phyloP scores from a whole-genome alignment of 1,284 basidiomycete species.

The Trametes hirsuta region DNA sequence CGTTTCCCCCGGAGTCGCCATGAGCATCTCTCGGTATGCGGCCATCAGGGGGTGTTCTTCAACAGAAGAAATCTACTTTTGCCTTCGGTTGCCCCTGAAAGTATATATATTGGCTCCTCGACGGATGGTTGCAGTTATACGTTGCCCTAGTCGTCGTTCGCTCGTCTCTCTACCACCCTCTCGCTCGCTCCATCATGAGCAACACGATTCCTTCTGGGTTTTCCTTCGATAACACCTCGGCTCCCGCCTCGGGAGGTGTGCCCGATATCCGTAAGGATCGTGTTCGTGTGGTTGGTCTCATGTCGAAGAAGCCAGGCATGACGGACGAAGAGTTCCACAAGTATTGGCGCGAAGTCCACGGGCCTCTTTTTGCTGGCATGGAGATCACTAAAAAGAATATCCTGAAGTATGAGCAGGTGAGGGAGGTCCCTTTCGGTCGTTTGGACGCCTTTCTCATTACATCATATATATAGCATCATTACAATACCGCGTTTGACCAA shows the following conservation, averaged over 20 bases:
- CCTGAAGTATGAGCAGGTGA: slow-evolving; percentile 30
- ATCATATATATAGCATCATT: slow-evolving; percentile 17
- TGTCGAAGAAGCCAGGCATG: slow-evolving; percentile 20
- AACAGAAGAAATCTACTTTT: too few species aligned
- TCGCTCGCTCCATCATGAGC: not conserved
- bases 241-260: not conserved
- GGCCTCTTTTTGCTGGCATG: slow-evolving; percentile 23
- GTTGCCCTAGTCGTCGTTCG: not conserved
- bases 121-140: too few species aligned
- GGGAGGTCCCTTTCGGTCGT: too few species aligned
- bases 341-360: slow-evolving; percentile 29
- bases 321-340: slow-evolving; percentile 23
- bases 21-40: too few species aligned
- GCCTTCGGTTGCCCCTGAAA: too few species aligned
- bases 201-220: not conserved
- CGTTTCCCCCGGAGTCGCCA: too few species aligned
- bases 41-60: too few species aligned
- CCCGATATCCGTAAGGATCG: slow-evolving; percentile 19
- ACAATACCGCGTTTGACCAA: slow-evolving; percentile 16
- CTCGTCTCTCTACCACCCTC: not conserved
- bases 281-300: slow-evolving; percentile 21
- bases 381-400: slow-evolving; percentile 30
- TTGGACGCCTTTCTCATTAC: not conserved
- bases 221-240: not conserved
- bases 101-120: too few species aligned